Conservation (phyloP, 2,329 filamentous ascomycete genomes). For the Lecanoromycetidae sp. region DNA sequence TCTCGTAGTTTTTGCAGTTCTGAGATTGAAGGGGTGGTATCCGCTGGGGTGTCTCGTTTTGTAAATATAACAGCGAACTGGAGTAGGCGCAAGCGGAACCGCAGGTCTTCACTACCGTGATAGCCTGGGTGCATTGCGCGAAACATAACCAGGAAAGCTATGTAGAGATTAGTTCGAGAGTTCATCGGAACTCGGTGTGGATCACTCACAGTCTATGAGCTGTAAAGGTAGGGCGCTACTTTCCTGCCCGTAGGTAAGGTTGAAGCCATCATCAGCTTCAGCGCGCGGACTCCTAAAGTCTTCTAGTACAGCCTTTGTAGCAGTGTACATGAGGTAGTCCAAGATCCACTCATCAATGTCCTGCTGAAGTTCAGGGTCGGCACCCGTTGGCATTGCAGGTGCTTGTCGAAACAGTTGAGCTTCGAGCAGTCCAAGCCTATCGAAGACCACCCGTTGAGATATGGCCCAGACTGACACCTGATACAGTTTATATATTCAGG, state of each 20-base stretch:
- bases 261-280: not conserved
- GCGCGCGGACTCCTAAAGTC: constrained; percentile 23
- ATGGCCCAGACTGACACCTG: too few relatives aligned
- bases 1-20: not conserved
- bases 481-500: too few relatives aligned
- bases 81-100: constrained; percentile 38
- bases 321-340: constrained; percentile 42
- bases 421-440: too few relatives aligned
- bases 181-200: not conserved
- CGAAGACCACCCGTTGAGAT: too few relatives aligned
- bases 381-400: too few relatives aligned
- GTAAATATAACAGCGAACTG: constrained; percentile 36
- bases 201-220: constrained; percentile 18
- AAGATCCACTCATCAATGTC: constrained; percentile 44
- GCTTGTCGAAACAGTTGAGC: too few relatives aligned
- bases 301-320: constrained; percentile 32
- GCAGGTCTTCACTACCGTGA: constrained; percentile 29
- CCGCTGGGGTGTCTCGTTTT: not conserved
- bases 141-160: constrained; percentile 35
- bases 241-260: not conserved
- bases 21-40: not conserved
- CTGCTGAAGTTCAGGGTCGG: constrained; percentile 28
- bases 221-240: constrained; percentile 11
- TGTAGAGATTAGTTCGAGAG: constrained; percentile 5
- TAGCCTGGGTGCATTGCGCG: constrained; percentile 28